Evolutionary conservation across 2,329 filamentous ascomycete species (phyloP).

Genomic region (Xylariaceae sp.): DNA sequence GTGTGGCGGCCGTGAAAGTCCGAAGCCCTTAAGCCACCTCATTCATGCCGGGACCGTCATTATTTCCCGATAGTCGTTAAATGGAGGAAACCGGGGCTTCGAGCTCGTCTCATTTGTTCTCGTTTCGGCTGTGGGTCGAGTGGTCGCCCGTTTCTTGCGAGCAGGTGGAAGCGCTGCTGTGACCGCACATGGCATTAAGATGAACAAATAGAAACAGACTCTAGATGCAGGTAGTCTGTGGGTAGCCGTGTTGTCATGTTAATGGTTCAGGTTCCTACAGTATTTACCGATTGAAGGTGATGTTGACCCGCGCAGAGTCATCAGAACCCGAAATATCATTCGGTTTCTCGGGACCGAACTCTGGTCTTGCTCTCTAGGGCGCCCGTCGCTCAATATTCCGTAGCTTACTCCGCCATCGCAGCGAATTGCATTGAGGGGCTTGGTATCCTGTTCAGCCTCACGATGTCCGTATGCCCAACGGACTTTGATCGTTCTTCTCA

Average conservation of each 20-base stretch:
- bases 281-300: not conserved
- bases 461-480: not conserved
- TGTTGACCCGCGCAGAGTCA: not conserved
- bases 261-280: not conserved
- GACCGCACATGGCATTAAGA: not conserved
- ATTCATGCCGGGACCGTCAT: not conserved
- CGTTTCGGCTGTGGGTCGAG: not conserved
- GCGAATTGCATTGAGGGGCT: not conserved
- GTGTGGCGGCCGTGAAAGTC: not conserved
- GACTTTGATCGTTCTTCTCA: not conserved
- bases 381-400: not conserved
- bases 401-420: not conserved
- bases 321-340: not conserved
- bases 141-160: not conserved
- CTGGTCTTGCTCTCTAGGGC: not conserved
- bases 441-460: not conserved
- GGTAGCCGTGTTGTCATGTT: not conserved
- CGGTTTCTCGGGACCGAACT: slow-evolving; percentile 6
- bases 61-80: slow-evolving; percentile 3
- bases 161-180: not conserved
- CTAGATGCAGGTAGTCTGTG: not conserved
- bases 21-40: slow-evolving; percentile 2
- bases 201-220: not conserved
- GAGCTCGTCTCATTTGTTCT: not conserved
- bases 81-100: not conserved